Percentiles rank a stretch among this genome's conserved stretches.
Conservation (phyloP, 2,329 filamentous ascomycete species). For the Beauveria sp. region DNA sequence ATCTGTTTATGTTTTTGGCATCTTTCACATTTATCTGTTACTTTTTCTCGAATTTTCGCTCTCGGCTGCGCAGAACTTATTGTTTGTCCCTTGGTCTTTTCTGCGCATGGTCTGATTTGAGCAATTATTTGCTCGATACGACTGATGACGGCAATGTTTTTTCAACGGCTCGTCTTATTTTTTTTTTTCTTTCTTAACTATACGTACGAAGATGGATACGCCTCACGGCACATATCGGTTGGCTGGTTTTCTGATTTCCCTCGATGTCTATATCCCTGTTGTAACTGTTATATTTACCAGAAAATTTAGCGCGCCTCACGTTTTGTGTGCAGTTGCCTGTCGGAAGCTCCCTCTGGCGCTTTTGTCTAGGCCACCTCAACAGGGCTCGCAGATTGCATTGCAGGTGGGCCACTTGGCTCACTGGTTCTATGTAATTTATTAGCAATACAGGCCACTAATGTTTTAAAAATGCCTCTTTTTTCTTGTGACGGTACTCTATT, state of each 20-base stretch:
- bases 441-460: constrained; percentile 9
- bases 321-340: neutral
- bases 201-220: constrained; percentile 28
- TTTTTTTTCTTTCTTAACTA: constrained; percentile 14
- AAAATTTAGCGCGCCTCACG: neutral
- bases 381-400: neutral
- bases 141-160: neutral
- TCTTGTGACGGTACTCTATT: neutral
- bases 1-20: constrained; percentile 6
- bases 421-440: constrained; percentile 3
- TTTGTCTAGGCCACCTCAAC: neutral
- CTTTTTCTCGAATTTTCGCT: constrained; percentile 6
- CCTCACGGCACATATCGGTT: constrained; percentile 27
- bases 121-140: neutral
- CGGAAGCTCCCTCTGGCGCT: neutral
- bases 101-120: neutral
- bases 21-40: neutral
- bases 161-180: neutral
- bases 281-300: neutral
- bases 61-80: constrained; percentile 10
- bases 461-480: neutral
- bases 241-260: constrained; percentile 6
- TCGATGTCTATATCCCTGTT: constrained; percentile 5
- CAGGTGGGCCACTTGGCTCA: neutral
- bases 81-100: constrained; percentile 14